Conservation (phyloP, 2,329 filamentous ascomycete genomes). For the Ceratocystis papillata region DNA sequence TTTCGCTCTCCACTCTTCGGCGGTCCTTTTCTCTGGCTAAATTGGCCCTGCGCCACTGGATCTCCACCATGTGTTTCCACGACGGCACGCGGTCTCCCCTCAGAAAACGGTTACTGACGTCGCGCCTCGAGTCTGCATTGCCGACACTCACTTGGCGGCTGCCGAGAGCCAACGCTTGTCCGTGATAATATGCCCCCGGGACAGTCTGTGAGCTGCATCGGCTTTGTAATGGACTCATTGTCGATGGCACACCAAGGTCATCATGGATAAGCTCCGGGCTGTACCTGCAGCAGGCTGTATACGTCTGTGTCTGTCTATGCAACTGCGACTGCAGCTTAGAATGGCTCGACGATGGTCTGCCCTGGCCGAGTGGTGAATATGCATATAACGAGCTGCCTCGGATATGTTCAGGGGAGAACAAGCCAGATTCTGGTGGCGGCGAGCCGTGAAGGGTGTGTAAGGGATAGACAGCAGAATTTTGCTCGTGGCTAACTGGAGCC, state of each 20-base stretch:
- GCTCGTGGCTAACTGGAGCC: background rate
- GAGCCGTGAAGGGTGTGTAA: background rate
- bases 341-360: background rate
- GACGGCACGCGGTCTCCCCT: background rate
- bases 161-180: background rate
- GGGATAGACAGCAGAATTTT: background rate
- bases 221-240: background rate
- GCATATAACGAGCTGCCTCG: background rate
- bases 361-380: background rate
- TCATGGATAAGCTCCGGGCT: background rate
- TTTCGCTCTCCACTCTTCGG: background rate
- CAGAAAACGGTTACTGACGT: background rate
- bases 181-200: background rate
- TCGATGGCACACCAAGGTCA: background rate
- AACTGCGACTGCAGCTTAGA: background rate
- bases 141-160: background rate
- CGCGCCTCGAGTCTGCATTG: background rate
- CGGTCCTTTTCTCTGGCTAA: background rate
- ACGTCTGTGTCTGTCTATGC: background rate
- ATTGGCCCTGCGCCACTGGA: background rate
- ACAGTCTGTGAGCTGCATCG: background rate
- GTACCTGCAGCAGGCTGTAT: background rate
- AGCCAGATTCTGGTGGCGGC: background rate
- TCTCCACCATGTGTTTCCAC: background rate
- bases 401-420: background rate